Percentiles rank a stretch among this genome's conserved stretches.
Conservation (phyloP, 768 basidiomycete genomes). For the Sporobolomyces phaffii region DNA sequence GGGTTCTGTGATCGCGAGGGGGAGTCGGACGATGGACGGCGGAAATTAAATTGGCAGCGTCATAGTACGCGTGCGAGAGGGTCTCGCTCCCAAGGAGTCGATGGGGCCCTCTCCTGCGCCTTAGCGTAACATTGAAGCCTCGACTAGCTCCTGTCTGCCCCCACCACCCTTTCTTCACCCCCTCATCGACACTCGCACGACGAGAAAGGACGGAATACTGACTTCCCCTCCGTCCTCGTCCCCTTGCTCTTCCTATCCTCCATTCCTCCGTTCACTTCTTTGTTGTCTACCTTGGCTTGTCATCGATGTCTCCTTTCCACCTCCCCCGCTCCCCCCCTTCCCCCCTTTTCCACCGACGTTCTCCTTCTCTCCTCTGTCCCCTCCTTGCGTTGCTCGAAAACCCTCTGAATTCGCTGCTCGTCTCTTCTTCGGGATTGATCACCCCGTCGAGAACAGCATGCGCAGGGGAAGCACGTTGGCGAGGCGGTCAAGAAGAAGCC, state of each 20-base stretch:
- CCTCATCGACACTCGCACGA: conserved; percentile 27
- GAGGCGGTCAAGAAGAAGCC: conserved; percentile 44
- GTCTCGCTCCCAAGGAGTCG: conserved; percentile 14
- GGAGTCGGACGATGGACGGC: background rate
- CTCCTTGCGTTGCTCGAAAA: conserved; percentile 15
- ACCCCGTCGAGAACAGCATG: conserved; percentile 29
- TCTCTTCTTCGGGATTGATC: conserved; percentile 23
- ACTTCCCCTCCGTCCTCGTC: conserved; percentile 41
- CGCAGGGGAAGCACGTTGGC: conserved; percentile 40
- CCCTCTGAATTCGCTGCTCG: background rate
- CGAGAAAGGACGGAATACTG: conserved; percentile 1
- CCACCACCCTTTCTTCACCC: conserved; percentile 1
- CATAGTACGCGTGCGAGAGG: background rate
- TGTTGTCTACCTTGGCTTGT: conserved; percentile 35
- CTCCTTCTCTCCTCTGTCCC: conserved; percentile 15
- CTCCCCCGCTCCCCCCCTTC: conserved; percentile 31
- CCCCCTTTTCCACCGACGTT: conserved; percentile 36
- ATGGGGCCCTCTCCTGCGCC: background rate
- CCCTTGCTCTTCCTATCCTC: conserved; percentile 22
- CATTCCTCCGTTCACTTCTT: conserved; percentile 19
- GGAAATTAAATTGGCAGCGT: background rate
- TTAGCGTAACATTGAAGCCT: background rate
- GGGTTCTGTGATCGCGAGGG: background rate
- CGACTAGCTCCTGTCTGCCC: background rate
- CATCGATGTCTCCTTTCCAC: too few species aligned